These are phyloP conservation scores for Tylopilus cervinicoccineus DNA, from an alignment of 768 basidiomycete genomes.

Conservation along the genomic window DNA sequence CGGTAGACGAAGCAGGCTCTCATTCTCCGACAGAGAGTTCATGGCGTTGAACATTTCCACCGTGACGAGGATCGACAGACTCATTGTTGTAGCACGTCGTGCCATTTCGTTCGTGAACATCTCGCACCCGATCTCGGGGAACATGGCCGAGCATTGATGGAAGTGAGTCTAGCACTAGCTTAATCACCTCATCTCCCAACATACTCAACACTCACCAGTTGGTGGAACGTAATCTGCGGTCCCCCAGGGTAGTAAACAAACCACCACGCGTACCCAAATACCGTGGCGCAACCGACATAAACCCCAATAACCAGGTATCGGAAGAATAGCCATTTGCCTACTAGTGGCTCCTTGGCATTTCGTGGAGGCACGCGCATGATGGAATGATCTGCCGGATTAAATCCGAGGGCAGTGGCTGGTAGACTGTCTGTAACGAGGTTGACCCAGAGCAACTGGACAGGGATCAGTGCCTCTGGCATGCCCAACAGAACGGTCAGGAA, in stretches of 20 bases:
- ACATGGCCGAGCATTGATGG: conserved; percentile 80
- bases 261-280: conserved; percentile 99
- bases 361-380: conserved; percentile 96
- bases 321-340: conserved; percentile 93
- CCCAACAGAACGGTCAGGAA: conserved; percentile 96
- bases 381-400: conserved; percentile 94
- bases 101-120: conserved; percentile 93
- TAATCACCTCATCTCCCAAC: conserved; percentile 1
- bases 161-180: conserved; percentile 73
- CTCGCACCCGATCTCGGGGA: conserved; percentile 89
- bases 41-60: conserved; percentile 98
- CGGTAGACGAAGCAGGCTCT: conserved; percentile 83
- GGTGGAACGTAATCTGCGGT: conserved; percentile 89
- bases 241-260: conserved; percentile 89
- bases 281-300: conserved; percentile 94
- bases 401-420: conserved; percentile 95
- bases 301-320: conserved; percentile 90
- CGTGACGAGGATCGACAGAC: conserved; percentile 91
- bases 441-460: conserved; percentile 97
- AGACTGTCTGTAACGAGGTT: conserved; percentile 96
- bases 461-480: conserved; percentile 99
- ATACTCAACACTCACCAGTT: conserved; percentile 63
- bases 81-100: conserved; percentile 90
- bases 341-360: conserved; percentile 84
- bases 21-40: conserved; percentile 98